phyloP scores from a whole-genome alignment of 164 flowering plant species.

The Vitis cinerea region DNA sequence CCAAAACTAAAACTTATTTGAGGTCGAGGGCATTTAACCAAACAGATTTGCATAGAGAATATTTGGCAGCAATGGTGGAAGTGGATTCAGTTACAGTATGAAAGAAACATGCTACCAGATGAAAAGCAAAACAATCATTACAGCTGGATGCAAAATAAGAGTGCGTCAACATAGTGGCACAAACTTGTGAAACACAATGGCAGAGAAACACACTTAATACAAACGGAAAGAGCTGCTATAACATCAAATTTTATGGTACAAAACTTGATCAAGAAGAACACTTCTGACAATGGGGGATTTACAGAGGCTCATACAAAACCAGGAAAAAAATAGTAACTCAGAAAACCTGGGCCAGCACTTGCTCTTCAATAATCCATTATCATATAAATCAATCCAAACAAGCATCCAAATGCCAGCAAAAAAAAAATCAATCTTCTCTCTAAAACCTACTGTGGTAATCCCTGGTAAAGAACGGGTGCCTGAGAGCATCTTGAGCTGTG shows the following conservation, averaged over 20 bases:
- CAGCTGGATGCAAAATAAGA: too few relatives aligned
- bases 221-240: background rate
- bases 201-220: too few relatives aligned
- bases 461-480: slow-evolving; percentile 65
- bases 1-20: background rate
- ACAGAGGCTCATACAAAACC: background rate
- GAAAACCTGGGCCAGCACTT: background rate
- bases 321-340: background rate
- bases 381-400: background rate
- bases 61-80: too few relatives aligned
- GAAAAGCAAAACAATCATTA: too few relatives aligned
- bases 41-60: background rate
- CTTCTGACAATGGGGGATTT: background rate
- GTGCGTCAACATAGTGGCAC: too few relatives aligned
- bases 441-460: slow-evolving; percentile 37
- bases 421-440: background rate
- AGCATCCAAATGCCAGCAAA: background rate
- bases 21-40: background rate
- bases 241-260: background rate
- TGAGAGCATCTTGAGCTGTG: slow-evolving; percentile 62
- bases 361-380: background rate
- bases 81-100: too few relatives aligned
- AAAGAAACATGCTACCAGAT: too few relatives aligned
- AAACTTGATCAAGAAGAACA: background rate
- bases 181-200: too few relatives aligned